Conservation (phyloP, 1,139 yeast genomes). For the Yamadazyma oceani region DNA sequence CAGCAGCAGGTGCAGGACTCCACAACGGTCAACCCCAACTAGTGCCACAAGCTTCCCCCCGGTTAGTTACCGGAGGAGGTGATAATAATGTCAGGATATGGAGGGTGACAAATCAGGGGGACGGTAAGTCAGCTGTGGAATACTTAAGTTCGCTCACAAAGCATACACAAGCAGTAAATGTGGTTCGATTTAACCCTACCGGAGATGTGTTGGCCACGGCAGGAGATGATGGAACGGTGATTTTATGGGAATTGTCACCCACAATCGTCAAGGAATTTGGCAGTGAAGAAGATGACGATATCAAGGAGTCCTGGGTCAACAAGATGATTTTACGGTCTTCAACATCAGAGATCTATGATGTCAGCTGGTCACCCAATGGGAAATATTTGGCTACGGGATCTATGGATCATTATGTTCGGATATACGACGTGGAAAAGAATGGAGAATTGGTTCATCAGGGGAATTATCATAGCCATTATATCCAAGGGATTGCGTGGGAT, state of each 20-base stretch:
- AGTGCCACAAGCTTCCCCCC: constrained; percentile 20
- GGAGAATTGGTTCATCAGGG: constrained; percentile 65
- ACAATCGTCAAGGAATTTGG: constrained; percentile 58
- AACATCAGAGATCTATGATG: constrained; percentile 80
- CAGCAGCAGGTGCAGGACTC: constrained; percentile 6
- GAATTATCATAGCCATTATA: constrained; percentile 80
- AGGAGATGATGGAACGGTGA: constrained; percentile 89
- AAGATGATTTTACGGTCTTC: constrained; percentile 56
- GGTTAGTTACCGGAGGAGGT: constrained; percentile 91
- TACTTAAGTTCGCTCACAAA: constrained; percentile 77
- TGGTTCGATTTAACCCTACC: constrained; percentile 71
- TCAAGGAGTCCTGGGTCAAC: constrained; percentile 71
- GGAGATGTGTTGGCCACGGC: constrained; percentile 80
- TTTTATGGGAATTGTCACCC: constrained; percentile 72
- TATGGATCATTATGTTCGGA: constrained; percentile 81
- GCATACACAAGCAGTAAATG: constrained; percentile 94
- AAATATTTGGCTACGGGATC: constrained; percentile 79
- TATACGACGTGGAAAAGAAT: constrained; percentile 51
- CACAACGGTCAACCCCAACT: constrained; percentile 8
- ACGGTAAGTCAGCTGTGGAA: constrained; percentile 31
- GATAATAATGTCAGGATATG: constrained; percentile 85
- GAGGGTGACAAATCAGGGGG: constrained; percentile 22
- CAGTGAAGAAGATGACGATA: constrained; percentile 48
- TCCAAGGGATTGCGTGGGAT: constrained; percentile 97
- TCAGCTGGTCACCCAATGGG: constrained; percentile 89